Conservation (phyloP, 179 eudicot species). For the Beta corolliflora region DNA sequence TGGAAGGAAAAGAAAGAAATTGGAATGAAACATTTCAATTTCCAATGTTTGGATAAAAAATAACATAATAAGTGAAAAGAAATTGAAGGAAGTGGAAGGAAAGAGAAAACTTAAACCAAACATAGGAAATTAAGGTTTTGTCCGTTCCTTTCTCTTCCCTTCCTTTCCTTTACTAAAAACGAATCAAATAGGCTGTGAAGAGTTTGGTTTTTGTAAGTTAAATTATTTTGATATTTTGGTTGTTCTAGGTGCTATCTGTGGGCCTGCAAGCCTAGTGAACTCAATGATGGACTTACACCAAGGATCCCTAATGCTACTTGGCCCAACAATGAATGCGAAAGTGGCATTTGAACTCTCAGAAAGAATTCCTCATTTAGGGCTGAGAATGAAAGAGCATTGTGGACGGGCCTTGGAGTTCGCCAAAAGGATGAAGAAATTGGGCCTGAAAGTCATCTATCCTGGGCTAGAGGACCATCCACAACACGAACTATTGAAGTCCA, state of each 20-base stretch:
- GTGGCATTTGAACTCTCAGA: constrained; percentile 91
- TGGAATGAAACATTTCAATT: too few species aligned
- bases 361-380: constrained; percentile 80
- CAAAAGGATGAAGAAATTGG: constrained; percentile 67
- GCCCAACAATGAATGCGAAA: constrained; percentile 97
- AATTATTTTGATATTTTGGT: neutral
- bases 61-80: too few species aligned
- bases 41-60: too few species aligned
- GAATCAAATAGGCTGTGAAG: too few species aligned
- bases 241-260: constrained; percentile 82
- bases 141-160: too few species aligned
- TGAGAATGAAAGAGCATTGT: constrained; percentile 89
- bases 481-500: constrained; percentile 64
- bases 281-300: constrained; percentile 96
- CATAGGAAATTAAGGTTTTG: too few species aligned
- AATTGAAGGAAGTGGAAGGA: too few species aligned
- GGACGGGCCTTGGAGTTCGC: constrained; percentile 73
- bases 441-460: constrained; percentile 85
- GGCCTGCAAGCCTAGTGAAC: constrained; percentile 77
- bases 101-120: too few species aligned
- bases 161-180: too few species aligned
- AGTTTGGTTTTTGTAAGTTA: neutral
- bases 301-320: constrained; percentile 80
- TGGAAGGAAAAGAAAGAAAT: too few species aligned
- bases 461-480: constrained; percentile 91